These are phyloP conservation scores for Phytophthora hybrid DNA, from an alignment of 352 stramenopile species.

Conservation along the genomic window DNA sequence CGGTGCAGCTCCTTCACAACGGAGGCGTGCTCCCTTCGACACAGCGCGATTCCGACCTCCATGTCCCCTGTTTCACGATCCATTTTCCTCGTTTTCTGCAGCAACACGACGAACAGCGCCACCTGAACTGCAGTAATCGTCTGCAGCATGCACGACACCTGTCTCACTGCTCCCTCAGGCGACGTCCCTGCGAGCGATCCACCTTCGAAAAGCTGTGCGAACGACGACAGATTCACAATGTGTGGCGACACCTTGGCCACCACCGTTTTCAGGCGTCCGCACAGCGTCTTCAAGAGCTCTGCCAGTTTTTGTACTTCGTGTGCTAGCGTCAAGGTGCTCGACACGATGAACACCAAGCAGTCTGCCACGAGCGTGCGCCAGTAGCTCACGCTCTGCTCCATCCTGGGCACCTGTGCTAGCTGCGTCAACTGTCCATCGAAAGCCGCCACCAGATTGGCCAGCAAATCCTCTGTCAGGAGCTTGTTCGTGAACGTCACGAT, in stretches of 20 bases:
- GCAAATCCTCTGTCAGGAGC: conserved; percentile 55
- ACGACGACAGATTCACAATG: conserved; percentile 84
- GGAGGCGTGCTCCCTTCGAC: conserved; percentile 50
- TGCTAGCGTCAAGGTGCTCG: conserved; percentile 59
- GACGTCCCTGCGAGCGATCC: conserved; percentile 68
- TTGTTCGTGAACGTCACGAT: conserved; percentile 77
- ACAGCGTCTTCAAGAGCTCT: conserved; percentile 63
- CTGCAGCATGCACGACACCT: conserved; percentile 81
- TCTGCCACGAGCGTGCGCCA: conserved; percentile 83
- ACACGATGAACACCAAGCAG: conserved; percentile 67
- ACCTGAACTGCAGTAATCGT: conserved; percentile 79
- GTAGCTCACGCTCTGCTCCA: conserved; percentile 77
- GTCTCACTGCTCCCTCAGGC: conserved; percentile 71
- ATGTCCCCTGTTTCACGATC: conserved; percentile 70
- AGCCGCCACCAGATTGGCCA: conserved; percentile 58
- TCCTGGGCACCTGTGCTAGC: conserved; percentile 61
- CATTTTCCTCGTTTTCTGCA: conserved; percentile 71
- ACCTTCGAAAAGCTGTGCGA: conserved; percentile 77
- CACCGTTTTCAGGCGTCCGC: conserved; percentile 59
- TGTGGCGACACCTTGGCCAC: conserved; percentile 82
- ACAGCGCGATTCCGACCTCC: conserved; percentile 51
- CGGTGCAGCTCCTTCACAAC: conserved; percentile 70
- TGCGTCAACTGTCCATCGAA: conserved; percentile 63
- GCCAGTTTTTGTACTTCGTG: conserved; percentile 66
- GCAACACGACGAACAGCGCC: conserved; percentile 64